Evolutionary conservation across 2,329 filamentous ascomycete species (phyloP).

Genomic region (Trichoderma sp.): DNA sequence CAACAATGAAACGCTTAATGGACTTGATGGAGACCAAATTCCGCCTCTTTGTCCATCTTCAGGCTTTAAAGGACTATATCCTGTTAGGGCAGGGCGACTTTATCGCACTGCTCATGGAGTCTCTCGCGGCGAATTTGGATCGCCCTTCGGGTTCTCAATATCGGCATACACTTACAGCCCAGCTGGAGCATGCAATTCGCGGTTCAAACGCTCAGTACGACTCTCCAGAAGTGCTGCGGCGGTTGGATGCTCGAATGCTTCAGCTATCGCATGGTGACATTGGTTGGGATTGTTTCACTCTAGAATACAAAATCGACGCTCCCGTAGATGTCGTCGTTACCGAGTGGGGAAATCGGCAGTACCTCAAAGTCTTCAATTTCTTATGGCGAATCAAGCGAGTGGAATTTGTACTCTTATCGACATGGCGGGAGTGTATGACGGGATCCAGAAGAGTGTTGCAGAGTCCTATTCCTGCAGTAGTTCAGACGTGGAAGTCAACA

Average conservation of each 20-base stretch:
- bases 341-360: conserved; percentile 92
- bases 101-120: conserved; percentile 96
- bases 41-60: conserved; percentile 88
- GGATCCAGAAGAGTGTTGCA: conserved; percentile 89
- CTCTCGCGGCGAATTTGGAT: conserved; percentile 87
- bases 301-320: conserved; percentile 97
- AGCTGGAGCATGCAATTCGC: conserved; percentile 94
- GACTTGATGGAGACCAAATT: conserved; percentile 95
- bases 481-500: conserved; percentile 85
- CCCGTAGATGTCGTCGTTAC: conserved; percentile 97
- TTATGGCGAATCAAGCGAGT: conserved; percentile 98
- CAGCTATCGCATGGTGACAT: conserved; percentile 96
- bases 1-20: conserved; percentile 93
- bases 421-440: conserved; percentile 95
- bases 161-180: conserved; percentile 94
- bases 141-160: conserved; percentile 96
- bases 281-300: conserved; percentile 98
- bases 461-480: conserved; percentile 68
- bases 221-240: conserved; percentile 83
- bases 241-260: conserved; percentile 96
- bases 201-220: conserved; percentile 98
- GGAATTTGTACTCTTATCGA: conserved; percentile 87
- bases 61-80: conserved; percentile 91
- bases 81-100: conserved; percentile 96
- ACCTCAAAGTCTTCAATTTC: conserved; percentile 99